Evolutionary conservation across 768 basidiomycete species (phyloP).

Genomic region (Astraeus odoratus): DNA sequence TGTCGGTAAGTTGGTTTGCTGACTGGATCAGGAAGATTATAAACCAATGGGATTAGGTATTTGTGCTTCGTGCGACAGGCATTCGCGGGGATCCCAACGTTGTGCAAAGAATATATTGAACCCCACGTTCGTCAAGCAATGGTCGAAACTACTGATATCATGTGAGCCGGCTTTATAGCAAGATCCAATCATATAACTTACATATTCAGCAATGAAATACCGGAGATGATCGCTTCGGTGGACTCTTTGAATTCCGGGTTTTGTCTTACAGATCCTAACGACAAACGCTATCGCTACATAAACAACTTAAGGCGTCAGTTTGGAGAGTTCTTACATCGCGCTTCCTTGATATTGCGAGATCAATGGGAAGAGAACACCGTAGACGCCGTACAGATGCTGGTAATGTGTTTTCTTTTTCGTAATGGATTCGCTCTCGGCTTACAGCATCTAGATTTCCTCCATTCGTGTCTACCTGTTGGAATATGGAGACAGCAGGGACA

Average conservation of each 20-base stretch:
- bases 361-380: conserved; percentile 74
- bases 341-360: conserved; percentile 56
- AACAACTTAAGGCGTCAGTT: conserved; percentile 52
- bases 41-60: conserved; percentile 34
- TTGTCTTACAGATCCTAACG: conserved; percentile 62
- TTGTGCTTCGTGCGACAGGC: conserved; percentile 67
- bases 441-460: conserved; percentile 48
- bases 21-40: not conserved
- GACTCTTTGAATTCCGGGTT: conserved; percentile 61
- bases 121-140: conserved; percentile 40
- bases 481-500: conserved; percentile 66
- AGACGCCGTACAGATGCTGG: conserved; percentile 59
- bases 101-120: conserved; percentile 50
- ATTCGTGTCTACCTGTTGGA: conserved; percentile 69
- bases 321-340: conserved; percentile 60
- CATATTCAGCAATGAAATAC: conserved; percentile 58
- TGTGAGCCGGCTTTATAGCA: conserved; percentile 39
- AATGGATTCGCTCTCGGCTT: conserved; percentile 54
- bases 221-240: conserved; percentile 68
- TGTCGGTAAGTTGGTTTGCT: conserved; percentile 52
- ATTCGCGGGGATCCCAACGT: conserved; percentile 70
- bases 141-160: conserved; percentile 53
- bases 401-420: conserved; percentile 68
- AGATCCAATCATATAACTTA: not conserved
- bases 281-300: conserved; percentile 67